phyloP scores from a whole-genome alignment of 2,329 filamentous ascomycete genomes.

The Talaromyces sp. region DNA sequence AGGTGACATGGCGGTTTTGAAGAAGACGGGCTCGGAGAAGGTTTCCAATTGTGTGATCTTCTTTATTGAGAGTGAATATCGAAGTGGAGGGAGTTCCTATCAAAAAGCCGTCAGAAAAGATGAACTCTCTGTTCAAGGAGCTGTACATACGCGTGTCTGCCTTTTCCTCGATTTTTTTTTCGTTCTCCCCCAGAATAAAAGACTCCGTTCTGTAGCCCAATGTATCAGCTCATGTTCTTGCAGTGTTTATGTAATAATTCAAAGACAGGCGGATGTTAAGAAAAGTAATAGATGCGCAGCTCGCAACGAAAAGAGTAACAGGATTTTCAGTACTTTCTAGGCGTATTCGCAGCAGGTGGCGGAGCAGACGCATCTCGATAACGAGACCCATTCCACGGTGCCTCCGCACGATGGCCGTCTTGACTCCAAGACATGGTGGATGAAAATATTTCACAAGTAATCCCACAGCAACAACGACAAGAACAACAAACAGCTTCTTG shows the following conservation, averaged over 20 bases:
- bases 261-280: background rate
- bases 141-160: slow-evolving; percentile 74
- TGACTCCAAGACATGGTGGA: slow-evolving; percentile 3
- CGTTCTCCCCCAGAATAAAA: slow-evolving; percentile 77
- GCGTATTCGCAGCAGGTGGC: slow-evolving; percentile 8
- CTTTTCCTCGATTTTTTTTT: slow-evolving; percentile 89
- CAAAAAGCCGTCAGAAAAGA: background rate
- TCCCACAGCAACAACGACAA: background rate
- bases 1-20: slow-evolving; percentile 74
- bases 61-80: slow-evolving; percentile 92
- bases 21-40: slow-evolving; percentile 80
- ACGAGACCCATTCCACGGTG: slow-evolving; percentile 7
- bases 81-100: slow-evolving; percentile 88
- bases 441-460: background rate
- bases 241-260: background rate
- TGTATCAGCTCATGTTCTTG: background rate
- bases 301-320: background rate
- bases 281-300: background rate
- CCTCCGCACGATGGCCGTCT: background rate
- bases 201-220: slow-evolving; percentile 70
- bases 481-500: background rate
- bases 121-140: background rate
- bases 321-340: slow-evolving; percentile 2
- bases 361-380: slow-evolving; percentile 8
- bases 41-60: slow-evolving; percentile 94